Conservation (phyloP, 1,284 basidiomycete species). For the Sporisorium iseilematis-ciliati region DNA sequence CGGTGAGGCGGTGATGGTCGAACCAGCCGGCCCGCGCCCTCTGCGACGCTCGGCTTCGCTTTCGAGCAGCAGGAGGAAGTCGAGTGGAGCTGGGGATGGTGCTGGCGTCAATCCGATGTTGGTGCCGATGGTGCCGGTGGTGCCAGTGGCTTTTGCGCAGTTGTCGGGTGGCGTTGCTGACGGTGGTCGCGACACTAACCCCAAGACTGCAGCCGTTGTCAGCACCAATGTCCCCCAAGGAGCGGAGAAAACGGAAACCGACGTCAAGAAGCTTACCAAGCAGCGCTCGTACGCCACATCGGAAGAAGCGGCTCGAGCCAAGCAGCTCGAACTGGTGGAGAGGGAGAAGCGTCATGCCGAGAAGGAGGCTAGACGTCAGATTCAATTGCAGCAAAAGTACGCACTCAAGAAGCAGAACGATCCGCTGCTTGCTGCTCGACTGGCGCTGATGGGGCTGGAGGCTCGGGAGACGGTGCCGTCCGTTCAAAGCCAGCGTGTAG, state of each 20-base stretch:
- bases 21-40: too few relatives aligned
- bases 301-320: slow-evolving; percentile 54
- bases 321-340: slow-evolving; percentile 37
- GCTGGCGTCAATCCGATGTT: slow-evolving; percentile 14
- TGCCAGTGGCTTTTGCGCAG: slow-evolving; percentile 1
- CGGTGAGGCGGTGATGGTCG: slow-evolving; percentile 38
- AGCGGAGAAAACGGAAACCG: not conserved
- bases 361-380: slow-evolving; percentile 41
- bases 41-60: slow-evolving; percentile 17
- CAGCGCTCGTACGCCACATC: slow-evolving; percentile 44
- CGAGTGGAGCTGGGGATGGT: slow-evolving; percentile 5
- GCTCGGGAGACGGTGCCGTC: slow-evolving; percentile 18
- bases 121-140: not conserved
- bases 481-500: not conserved
- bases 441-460: slow-evolving; percentile 50
- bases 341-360: slow-evolving; percentile 35
- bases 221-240: not conserved
- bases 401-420: slow-evolving; percentile 56
- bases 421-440: slow-evolving; percentile 50
- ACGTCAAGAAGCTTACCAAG: slow-evolving; percentile 20
- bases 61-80: slow-evolving; percentile 11
- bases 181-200: not conserved
- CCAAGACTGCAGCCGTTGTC: not conserved
- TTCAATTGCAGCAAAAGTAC: slow-evolving; percentile 44
- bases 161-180: not conserved